phyloP scores from a whole-genome alignment of 176 grass and related monocot species.

The Oryza meyeriana region DNA sequence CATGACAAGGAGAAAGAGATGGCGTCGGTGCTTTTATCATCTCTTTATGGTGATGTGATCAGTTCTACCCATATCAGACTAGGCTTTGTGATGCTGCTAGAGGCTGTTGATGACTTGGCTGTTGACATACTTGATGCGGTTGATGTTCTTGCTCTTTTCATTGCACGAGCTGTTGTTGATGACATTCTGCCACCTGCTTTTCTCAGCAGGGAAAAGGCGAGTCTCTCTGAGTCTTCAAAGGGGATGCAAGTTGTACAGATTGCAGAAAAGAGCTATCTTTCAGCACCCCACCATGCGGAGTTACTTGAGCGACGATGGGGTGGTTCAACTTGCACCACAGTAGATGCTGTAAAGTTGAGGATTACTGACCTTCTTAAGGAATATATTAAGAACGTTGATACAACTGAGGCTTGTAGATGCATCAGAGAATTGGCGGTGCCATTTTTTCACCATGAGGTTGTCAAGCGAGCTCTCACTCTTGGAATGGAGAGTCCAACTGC shows the following conservation, averaged over 20 bases:
- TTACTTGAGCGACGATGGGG: slow-evolving; percentile 86
- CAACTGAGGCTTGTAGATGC: slow-evolving; percentile 81
- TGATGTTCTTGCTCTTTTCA: slow-evolving; percentile 85
- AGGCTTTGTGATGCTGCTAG: slow-evolving; percentile 86
- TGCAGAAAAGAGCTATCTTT: slow-evolving; percentile 96
- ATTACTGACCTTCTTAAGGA: slow-evolving; percentile 84
- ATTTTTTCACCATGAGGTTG: slow-evolving; percentile 98
- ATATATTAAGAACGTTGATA: slow-evolving; percentile 80
- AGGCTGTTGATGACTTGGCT: slow-evolving; percentile 80
- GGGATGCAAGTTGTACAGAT: slow-evolving; percentile 75
- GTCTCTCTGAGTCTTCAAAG: slow-evolving; percentile 73
- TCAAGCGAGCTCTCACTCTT: slow-evolving; percentile 80
- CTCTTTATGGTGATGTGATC: slow-evolving; percentile 65
- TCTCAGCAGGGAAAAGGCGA: slow-evolving; percentile 59
- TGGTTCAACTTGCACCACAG: slow-evolving; percentile 65
- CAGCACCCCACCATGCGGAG: slow-evolving; percentile 92
- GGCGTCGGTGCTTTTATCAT: slow-evolving; percentile 80
- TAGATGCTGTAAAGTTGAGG: slow-evolving; percentile 82
- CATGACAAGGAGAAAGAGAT: slow-evolving; percentile 99
- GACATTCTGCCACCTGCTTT: slow-evolving; percentile 91
- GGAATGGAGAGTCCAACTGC: slow-evolving; percentile 78
- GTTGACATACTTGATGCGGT: slow-evolving; percentile 84
- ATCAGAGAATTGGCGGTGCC: slow-evolving; percentile 88
- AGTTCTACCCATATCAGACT: slow-evolving; percentile 77
- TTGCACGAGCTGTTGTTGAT: slow-evolving; percentile 89